These are phyloP conservation scores for Teratosphaeria viscida DNA, from an alignment of 2,329 filamentous ascomycete species.

Conservation along the genomic window DNA sequence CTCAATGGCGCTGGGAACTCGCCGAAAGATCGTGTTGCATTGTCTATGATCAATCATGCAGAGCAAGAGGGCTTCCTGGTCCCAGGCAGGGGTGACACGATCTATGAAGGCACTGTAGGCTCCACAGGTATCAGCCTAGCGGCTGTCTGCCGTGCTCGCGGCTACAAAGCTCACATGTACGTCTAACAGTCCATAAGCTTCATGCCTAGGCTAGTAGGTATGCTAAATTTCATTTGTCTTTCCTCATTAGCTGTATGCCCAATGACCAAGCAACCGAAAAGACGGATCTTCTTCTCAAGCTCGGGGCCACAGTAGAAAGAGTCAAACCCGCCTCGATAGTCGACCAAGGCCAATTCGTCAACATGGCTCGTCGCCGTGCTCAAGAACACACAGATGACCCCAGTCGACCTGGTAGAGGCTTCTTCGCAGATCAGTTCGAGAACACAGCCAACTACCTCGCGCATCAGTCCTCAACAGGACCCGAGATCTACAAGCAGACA, in stretches of 20 bases:
- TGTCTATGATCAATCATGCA: slow-evolving; percentile 75
- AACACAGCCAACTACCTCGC: slow-evolving; percentile 79
- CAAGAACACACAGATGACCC: slow-evolving; percentile 55
- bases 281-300: slow-evolving; percentile 73
- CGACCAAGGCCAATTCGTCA: slow-evolving; percentile 89
- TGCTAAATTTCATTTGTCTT: background rate
- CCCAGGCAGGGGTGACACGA: slow-evolving; percentile 77
- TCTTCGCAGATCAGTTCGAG: slow-evolving; percentile 97
- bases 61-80: slow-evolving; percentile 66
- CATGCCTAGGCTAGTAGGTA: background rate
- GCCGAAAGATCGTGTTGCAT: slow-evolving; percentile 88
- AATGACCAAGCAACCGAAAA: slow-evolving; percentile 85
- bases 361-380: slow-evolving; percentile 70
- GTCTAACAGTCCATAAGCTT: slow-evolving; percentile 12
- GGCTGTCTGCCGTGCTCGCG: slow-evolving; percentile 73
- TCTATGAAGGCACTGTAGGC: slow-evolving; percentile 95
- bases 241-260: slow-evolving; percentile 64
- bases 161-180: slow-evolving; percentile 83
- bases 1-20: slow-evolving; percentile 89
- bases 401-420: slow-evolving; percentile 58
- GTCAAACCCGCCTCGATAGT: slow-evolving; percentile 87
- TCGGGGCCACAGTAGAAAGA: slow-evolving; percentile 86
- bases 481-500: slow-evolving; percentile 77
- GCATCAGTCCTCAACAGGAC: slow-evolving; percentile 72
- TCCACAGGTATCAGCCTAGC: slow-evolving; percentile 94